These are phyloP conservation scores for Leccinum cinnamomeum DNA, from an alignment of 1,284 basidiomycete genomes.

Conservation along the genomic window DNA sequence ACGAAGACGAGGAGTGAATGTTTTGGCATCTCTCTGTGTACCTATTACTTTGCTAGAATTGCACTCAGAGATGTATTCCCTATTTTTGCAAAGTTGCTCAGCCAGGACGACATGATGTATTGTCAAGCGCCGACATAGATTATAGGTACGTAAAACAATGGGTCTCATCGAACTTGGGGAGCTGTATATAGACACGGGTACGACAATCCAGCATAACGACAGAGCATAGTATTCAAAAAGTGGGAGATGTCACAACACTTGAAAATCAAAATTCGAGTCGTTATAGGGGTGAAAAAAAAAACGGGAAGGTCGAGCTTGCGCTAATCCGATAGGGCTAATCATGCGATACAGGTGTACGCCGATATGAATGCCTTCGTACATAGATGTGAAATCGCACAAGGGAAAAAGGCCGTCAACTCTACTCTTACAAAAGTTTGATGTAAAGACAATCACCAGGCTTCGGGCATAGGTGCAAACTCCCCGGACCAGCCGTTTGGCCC, in stretches of 20 bases:
- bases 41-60: slow-evolving; percentile 20
- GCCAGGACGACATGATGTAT: not conserved
- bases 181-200: not conserved
- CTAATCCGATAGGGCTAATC: slow-evolving; percentile 11
- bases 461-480: slow-evolving; percentile 73
- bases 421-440: slow-evolving; percentile 22
- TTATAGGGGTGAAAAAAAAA: not conserved
- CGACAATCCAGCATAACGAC: slow-evolving; percentile 4
- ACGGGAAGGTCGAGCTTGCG: slow-evolving; percentile 1
- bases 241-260: not conserved
- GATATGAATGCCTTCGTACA: slow-evolving; percentile 23
- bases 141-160: slow-evolving; percentile 8
- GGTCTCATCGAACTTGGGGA: slow-evolving; percentile 2
- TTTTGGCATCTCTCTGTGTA: slow-evolving; percentile 14
- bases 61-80: slow-evolving; percentile 17
- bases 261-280: slow-evolving; percentile 1
- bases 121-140: not conserved
- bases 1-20: slow-evolving; percentile 62
- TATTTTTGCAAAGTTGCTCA: slow-evolving; percentile 1
- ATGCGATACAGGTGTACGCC: slow-evolving; percentile 20
- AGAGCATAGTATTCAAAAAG: slow-evolving; percentile 5
- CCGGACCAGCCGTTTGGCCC: slow-evolving; percentile 71
- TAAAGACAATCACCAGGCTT: slow-evolving; percentile 63
- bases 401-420: slow-evolving; percentile 27
- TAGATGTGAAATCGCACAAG: slow-evolving; percentile 20